These are phyloP conservation scores for Phoma sp. DNA, from an alignment of 2,329 filamentous ascomycete genomes.

Conservation along the genomic window DNA sequence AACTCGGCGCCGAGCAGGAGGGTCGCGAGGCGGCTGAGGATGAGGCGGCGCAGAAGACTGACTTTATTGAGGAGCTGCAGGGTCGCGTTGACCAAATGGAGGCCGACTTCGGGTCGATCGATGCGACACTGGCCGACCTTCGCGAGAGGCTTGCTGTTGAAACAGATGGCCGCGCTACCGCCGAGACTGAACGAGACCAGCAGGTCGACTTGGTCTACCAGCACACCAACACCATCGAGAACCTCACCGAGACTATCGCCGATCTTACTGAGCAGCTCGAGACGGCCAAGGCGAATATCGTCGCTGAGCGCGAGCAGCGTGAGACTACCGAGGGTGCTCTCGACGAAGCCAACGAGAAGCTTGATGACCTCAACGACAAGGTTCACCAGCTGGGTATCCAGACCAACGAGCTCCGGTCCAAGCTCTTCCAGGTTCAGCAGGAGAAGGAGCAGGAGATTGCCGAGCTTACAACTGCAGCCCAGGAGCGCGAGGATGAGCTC, in stretches of 20 bases:
- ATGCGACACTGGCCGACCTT: constrained; percentile 42
- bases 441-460: constrained; percentile 50
- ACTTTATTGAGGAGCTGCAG: constrained; percentile 51
- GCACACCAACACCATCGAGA: constrained; percentile 45
- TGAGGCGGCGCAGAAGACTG: constrained; percentile 49
- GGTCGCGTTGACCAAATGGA: constrained; percentile 48
- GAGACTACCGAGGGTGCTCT: constrained; percentile 54
- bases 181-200: constrained; percentile 50
- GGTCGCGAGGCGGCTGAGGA: constrained; percentile 50
- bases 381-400: constrained; percentile 53
- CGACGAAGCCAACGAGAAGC: constrained; percentile 51
- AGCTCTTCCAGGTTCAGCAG: constrained; percentile 56
- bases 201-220: constrained; percentile 46
- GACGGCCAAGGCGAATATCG: constrained; percentile 47
- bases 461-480: constrained; percentile 46
- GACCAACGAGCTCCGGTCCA: constrained; percentile 58
- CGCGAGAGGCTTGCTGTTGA: constrained; percentile 47
- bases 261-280: constrained; percentile 51
- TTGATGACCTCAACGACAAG: constrained; percentile 51
- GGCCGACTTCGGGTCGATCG: constrained; percentile 44
- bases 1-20: constrained; percentile 48
- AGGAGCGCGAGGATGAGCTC: constrained; percentile 51
- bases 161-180: constrained; percentile 37
- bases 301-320: constrained; percentile 53
- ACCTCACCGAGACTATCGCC: constrained; percentile 42